Evolutionary conservation across 352 stramenopile species (phyloP), one percentile per base, ranked within the genome.

Genomic region (Globisporangium takayamanum): DNA sequence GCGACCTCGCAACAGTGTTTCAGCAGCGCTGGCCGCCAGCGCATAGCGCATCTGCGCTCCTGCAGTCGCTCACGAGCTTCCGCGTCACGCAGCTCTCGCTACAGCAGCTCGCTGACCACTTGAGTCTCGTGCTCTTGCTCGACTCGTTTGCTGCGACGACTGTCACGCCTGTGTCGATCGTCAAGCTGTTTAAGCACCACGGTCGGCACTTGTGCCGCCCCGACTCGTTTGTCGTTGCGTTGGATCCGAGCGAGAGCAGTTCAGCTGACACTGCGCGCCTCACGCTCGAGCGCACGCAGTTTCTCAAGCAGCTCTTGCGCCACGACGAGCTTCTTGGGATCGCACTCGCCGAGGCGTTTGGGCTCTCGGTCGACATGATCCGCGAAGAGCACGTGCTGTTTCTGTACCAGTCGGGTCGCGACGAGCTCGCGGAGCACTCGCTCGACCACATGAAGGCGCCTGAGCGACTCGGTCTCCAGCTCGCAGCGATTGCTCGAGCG

Each of bases 311-410:
- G 36, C 70, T 94, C 36, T 61, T 94, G 15, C 77, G 77, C 41
- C 67, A 85, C 53, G 78, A 92, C 53, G 78, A 90, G 51, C 56
- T 59, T 0, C 51, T 91, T 3, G 84, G 80, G 0, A 87, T 92
- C 57, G 62, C 73, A 3, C 65, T 94, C 14, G 81, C 82, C 1
- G 70, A 89, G n/a, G 68, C 80, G n/a, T 92, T 94, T 61, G 65
- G 72, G 20, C 50, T 92, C 25, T 76, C 80, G n/a, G 69, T 87
- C 14, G 78, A 92, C 22, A 66, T 78, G 28, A 85, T 94, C 59
- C 80, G 80, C 26, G 79, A 92, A 74, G 81, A 90, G 55, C 76
- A 92, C 41, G 77, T 90, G 22, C 39, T 94, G 28, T 92, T 89
- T 52, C 66, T 94, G 59, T 94, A 92, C 58, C 78, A 91, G 41